Evolutionary conservation across 441 rosid species (phyloP).

Genomic region (Populus hybrid): DNA sequence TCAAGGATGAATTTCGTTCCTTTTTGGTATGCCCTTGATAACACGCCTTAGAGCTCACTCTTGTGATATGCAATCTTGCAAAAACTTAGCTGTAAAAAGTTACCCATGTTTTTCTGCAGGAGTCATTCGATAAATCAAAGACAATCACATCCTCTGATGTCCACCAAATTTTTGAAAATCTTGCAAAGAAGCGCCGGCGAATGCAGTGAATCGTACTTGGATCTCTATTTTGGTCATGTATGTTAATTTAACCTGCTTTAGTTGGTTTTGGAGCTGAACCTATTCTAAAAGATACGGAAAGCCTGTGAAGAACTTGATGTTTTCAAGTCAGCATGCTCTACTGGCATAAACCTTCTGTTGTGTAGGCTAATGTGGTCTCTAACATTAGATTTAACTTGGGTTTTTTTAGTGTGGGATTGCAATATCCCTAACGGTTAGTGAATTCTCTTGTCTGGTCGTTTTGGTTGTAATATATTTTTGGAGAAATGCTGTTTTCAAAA

Average conservation of each 20-base stretch:
- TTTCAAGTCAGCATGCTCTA: not conserved
- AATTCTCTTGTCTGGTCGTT: not conserved
- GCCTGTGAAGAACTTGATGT: not conserved
- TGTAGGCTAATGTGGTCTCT: not conserved
- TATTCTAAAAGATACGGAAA: not conserved
- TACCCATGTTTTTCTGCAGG: constrained; percentile 38
- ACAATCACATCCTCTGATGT: constrained; percentile 76
- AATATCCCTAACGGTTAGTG: not conserved
- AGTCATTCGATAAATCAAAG: constrained; percentile 70
- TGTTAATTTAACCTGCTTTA: constrained; percentile 5
- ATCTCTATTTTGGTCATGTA: not conserved
- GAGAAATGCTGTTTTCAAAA: too few relatives aligned
- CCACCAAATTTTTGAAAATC: constrained; percentile 80
- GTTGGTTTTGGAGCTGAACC: constrained; percentile 17
- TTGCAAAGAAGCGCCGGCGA: constrained; percentile 75
- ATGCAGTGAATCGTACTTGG: constrained; percentile 30
- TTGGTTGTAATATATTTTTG: too few relatives aligned
- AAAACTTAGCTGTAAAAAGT: not conserved
- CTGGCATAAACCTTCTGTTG: not conserved
- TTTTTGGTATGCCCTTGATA: constrained; percentile 53
- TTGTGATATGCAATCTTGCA: not conserved
- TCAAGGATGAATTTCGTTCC: constrained; percentile 60
- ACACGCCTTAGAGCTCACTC: not conserved
- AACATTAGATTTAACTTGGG: not conserved
- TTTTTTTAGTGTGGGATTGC: not conserved